Evolutionary conservation across 768 basidiomycete genomes (phyloP).

Genomic region (Tylopilus balloui): DNA sequence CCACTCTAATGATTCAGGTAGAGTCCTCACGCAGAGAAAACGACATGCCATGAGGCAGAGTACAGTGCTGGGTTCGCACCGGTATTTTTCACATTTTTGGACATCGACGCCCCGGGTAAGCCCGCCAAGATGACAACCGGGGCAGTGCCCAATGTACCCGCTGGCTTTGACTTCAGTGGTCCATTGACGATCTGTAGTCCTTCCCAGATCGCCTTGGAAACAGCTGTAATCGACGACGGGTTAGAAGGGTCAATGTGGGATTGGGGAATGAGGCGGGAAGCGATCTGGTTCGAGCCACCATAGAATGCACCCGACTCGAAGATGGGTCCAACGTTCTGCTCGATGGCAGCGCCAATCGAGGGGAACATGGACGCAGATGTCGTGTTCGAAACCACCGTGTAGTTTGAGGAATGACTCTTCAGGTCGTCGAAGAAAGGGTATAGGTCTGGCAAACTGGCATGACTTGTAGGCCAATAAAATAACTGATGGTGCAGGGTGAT

Average conservation of each 20-base stretch:
- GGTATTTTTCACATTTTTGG: constrained; percentile 2
- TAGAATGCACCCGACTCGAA: constrained; percentile 10
- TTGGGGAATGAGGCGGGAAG: constrained; percentile 19
- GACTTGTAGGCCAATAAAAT: constrained; percentile 13
- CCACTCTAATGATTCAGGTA: neutral
- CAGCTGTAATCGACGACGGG: constrained; percentile 6
- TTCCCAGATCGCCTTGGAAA: constrained; percentile 16
- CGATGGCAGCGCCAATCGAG: constrained; percentile 7
- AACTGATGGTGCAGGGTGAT: neutral
- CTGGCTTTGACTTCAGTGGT: neutral
- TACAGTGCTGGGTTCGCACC: constrained; percentile 19
- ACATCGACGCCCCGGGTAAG: constrained; percentile 4
- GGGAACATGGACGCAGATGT: constrained; percentile 15
- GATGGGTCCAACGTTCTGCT: constrained; percentile 6
- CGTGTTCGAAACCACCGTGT: constrained; percentile 13
- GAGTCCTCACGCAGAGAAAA: constrained; percentile 9
- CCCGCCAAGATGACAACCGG: neutral
- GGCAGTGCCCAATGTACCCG: neutral
- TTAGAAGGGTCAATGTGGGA: constrained; percentile 5
- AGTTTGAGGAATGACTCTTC: constrained; percentile 5
- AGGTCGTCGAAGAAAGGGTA: constrained; percentile 19
- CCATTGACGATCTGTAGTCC: constrained; percentile 14
- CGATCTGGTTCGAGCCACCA: constrained; percentile 10
- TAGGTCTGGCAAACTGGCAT: constrained; percentile 3
- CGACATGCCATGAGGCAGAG: constrained; percentile 13